Evolutionary conservation across 805 yeast genomes (phyloP).

Genomic region (Lipomyces spencermartinsiae): DNA sequence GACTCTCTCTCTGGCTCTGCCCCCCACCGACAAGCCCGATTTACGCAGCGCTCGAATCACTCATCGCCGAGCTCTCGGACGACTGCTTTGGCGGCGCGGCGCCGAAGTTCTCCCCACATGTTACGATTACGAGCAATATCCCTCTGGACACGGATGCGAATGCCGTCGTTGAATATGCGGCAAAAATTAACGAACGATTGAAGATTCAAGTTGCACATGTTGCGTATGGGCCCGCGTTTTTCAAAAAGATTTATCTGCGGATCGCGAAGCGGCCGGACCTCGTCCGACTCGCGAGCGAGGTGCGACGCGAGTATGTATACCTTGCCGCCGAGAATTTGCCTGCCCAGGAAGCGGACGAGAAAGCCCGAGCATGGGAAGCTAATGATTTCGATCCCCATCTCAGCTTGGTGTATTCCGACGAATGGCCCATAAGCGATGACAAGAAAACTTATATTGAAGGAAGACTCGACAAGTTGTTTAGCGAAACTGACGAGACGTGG

Average conservation of each 20-base stretch:
- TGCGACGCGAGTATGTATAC: conserved; percentile 47
- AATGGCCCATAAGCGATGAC: conserved; percentile 71
- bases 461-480: conserved; percentile 69
- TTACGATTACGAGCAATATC: conserved; percentile 73
- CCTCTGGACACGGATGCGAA: conserved; percentile 59
- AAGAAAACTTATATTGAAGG: conserved; percentile 66
- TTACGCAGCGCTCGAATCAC: conserved; percentile 61
- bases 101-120: conserved; percentile 74
- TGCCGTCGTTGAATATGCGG: conserved; percentile 60
- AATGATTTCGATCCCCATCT: conserved; percentile 73
- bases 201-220: conserved; percentile 51
- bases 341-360: conserved; percentile 52
- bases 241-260: conserved; percentile 61
- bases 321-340: conserved; percentile 47
- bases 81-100: conserved; percentile 50
- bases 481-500: conserved; percentile 55
- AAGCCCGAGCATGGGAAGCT: conserved; percentile 54
- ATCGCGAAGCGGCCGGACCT: conserved; percentile 55
- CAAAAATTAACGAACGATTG: conserved; percentile 59
- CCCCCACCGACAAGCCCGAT: conserved; percentile 64
- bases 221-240: conserved; percentile 56
- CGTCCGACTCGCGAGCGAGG: conserved; percentile 55
- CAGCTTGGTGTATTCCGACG: conserved; percentile 69
- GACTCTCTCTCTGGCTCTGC: conserved; percentile 76
- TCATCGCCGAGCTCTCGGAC: conserved; percentile 72